Percentiles rank a stretch among this genome's conserved stretches.
Conservation (phyloP, 2,329 filamentous ascomycete genomes). For the Colletotrichum siamense region DNA sequence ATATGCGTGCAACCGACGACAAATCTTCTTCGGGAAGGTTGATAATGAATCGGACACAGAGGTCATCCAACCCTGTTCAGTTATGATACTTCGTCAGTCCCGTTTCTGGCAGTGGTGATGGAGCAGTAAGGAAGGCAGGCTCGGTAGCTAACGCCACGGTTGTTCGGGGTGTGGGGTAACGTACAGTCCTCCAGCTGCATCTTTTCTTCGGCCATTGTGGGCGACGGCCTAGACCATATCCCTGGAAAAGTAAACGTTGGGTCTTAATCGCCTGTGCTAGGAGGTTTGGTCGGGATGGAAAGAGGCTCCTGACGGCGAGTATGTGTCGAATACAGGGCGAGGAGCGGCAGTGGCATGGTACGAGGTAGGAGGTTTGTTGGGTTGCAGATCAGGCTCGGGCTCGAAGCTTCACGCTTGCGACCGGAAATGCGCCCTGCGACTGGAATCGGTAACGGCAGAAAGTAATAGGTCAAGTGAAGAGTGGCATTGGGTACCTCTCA, state of each 20-base stretch:
- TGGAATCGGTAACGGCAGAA: not conserved
- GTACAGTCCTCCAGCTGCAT: slow-evolving; percentile 91
- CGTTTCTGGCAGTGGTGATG: not conserved
- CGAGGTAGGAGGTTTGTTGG: not conserved
- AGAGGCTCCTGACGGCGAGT: slow-evolving; percentile 7
- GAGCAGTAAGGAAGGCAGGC: slow-evolving; percentile 17
- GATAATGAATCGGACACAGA: slow-evolving; percentile 97
- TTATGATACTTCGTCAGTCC: slow-evolving; percentile 17
- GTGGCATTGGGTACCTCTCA: not conserved
- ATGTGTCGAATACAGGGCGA: slow-evolving; percentile 3
- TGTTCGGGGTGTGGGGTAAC: slow-evolving; percentile 28
- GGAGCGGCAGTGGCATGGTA: slow-evolving; percentile 13
- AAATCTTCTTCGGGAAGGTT: slow-evolving; percentile 94
- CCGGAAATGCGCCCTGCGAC: slow-evolving; percentile 11
- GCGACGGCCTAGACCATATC: slow-evolving; percentile 31
- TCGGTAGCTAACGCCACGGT: not conserved
- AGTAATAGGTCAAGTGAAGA: not conserved
- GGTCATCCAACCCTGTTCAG: slow-evolving; percentile 85
- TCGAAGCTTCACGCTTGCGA: slow-evolving; percentile 17
- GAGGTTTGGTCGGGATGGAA: not conserved
- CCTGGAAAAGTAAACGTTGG: not conserved
- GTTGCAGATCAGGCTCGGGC: slow-evolving; percentile 14
- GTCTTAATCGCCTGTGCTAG: slow-evolving; percentile 3
- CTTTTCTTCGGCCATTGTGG: slow-evolving; percentile 76
- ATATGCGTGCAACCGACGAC: slow-evolving; percentile 88